phyloP scores from a whole-genome alignment of 345 rosid genomes.

The Hibiscus syriacus region DNA sequence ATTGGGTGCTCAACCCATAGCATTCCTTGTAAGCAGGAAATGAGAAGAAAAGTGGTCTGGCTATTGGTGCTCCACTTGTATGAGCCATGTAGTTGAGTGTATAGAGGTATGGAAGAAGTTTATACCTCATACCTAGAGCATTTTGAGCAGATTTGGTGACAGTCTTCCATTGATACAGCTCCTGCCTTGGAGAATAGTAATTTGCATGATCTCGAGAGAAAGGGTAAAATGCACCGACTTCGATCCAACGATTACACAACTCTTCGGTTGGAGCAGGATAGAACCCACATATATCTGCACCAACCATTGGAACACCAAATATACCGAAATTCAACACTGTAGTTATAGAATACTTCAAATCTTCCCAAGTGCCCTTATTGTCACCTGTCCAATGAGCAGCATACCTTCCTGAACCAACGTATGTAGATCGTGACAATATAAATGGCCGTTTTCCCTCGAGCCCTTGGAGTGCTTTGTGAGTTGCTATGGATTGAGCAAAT shows the following conservation, averaged over 20 bases:
- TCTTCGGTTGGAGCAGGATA: slow-evolving; percentile 89
- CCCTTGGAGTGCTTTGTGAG: slow-evolving; percentile 72
- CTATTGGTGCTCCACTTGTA: slow-evolving; percentile 78
- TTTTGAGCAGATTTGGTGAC: slow-evolving; percentile 81
- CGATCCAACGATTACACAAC: slow-evolving; percentile 98
- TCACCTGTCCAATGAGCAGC: slow-evolving; percentile 99
- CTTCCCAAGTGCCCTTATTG: slow-evolving; percentile 87
- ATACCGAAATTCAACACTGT: slow-evolving; percentile 87
- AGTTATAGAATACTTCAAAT: slow-evolving; percentile 77
- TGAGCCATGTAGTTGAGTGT: slow-evolving; percentile 86
- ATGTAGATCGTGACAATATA: slow-evolving; percentile 77
- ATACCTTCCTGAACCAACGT: slow-evolving; percentile 82
- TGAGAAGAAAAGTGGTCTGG: slow-evolving; percentile 95
- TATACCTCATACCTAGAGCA: slow-evolving; percentile 95
- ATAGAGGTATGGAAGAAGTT: slow-evolving; percentile 80
- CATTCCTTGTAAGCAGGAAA: slow-evolving; percentile 61
- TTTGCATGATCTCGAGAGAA: slow-evolving; percentile 96
- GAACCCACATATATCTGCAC: slow-evolving; percentile 94
- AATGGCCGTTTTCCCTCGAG: slow-evolving; percentile 91
- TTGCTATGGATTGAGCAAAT: slow-evolving; percentile 79
- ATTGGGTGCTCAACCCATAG: slow-evolving; percentile 79
- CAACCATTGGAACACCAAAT: slow-evolving; percentile 96
- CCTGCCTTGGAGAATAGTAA: slow-evolving; percentile 87
- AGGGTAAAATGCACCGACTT: slow-evolving; percentile 89
- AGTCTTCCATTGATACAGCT: slow-evolving; percentile 91